These are phyloP conservation scores for Yamadazyma sp. DNA, from an alignment of 1,139 yeast genomes.

Conservation along the genomic window DNA sequence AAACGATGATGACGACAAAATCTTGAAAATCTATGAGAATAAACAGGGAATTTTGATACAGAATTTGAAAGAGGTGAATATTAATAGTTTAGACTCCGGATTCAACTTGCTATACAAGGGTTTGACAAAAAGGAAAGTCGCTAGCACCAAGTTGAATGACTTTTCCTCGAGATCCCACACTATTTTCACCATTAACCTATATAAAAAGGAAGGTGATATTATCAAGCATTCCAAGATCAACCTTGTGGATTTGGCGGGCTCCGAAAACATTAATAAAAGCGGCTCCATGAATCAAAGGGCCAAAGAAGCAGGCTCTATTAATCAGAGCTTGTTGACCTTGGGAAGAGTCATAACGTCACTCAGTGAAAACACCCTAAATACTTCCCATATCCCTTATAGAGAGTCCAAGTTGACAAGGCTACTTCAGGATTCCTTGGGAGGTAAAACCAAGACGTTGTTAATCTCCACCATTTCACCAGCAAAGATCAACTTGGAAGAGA, in stretches of 20 bases:
- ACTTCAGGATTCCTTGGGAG: conserved; percentile 81
- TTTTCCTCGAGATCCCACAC: conserved; percentile 74
- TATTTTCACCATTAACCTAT: conserved; percentile 61
- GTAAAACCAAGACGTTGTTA: conserved; percentile 74
- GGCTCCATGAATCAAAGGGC: conserved; percentile 81
- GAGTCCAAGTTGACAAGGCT: conserved; percentile 81
- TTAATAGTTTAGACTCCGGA: conserved; percentile 56
- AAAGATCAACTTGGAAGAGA: conserved; percentile 69
- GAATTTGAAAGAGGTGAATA: conserved; percentile 55
- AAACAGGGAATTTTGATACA: conserved; percentile 39
- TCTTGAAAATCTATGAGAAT: conserved; percentile 55
- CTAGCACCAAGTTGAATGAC: conserved; percentile 69
- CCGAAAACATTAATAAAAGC: conserved; percentile 75
- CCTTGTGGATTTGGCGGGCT: conserved; percentile 87
- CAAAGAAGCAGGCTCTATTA: conserved; percentile 85
- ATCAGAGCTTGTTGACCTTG: conserved; percentile 76
- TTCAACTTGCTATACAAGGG: conserved; percentile 54
- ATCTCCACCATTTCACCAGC: conserved; percentile 87
- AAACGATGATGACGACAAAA: conserved; percentile 36
- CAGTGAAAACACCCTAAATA: conserved; percentile 22
- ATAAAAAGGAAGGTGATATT: conserved; percentile 44
- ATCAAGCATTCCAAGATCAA: conserved; percentile 65
- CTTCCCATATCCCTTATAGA: conserved; percentile 72
- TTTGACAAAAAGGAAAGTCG: conserved; percentile 57
- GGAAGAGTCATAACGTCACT: conserved; percentile 83